phyloP scores from a whole-genome alignment of 73 alveolate genomes.

The Paramecium caudatum region DNA sequence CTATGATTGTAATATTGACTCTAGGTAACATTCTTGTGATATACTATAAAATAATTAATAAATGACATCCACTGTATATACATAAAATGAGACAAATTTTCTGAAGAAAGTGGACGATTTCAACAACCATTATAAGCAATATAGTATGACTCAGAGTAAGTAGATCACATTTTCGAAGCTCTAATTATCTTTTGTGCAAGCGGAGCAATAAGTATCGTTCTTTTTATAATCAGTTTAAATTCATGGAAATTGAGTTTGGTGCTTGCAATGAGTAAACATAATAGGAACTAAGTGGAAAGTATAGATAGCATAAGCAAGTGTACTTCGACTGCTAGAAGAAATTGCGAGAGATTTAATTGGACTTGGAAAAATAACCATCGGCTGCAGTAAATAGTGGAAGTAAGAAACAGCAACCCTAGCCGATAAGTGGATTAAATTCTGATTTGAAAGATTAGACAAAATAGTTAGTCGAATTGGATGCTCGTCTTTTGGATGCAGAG shows the following conservation, averaged over 20 bases:
- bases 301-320: background rate
- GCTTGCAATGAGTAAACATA: background rate
- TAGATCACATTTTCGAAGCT: background rate
- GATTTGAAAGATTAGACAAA: background rate
- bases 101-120: background rate
- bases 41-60: no score
- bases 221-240: constrained; percentile 4
- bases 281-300: background rate
- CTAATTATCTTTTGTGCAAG: background rate
- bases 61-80: background rate
- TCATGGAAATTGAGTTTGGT: background rate
- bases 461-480: background rate
- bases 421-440: background rate
- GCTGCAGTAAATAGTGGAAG: background rate
- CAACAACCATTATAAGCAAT: background rate
- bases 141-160: background rate
- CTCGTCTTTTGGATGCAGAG: constrained; percentile 12
- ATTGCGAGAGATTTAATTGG: background rate
- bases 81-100: background rate
- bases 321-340: background rate
- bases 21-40: no score
- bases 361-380: background rate
- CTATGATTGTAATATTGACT: no score
- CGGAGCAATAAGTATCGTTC: constrained; percentile 6
- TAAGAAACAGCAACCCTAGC: background rate